Conservation (phyloP, 148 eudicot species). For the Nepenthes mirabilis region DNA sequence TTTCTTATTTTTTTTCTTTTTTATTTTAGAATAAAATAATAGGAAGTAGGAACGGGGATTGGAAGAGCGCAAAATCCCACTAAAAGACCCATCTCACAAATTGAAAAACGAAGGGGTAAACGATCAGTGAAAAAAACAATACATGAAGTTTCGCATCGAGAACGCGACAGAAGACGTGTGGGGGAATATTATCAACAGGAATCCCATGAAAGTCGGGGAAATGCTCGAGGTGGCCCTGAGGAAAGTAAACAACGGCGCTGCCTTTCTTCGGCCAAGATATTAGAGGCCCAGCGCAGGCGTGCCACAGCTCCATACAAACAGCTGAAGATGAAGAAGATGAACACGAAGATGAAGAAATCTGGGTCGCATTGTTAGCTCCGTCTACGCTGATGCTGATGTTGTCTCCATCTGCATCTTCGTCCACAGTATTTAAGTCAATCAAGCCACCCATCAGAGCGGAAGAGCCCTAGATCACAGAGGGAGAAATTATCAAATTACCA, state of each 20-base stretch:
- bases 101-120: neutral
- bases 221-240: constrained; percentile 80
- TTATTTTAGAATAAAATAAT: too few species aligned
- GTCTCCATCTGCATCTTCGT: constrained; percentile 44
- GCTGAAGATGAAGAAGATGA: constrained; percentile 19
- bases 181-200: constrained; percentile 23
- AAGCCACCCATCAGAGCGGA: constrained; percentile 46
- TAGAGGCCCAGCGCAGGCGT: constrained; percentile 91
- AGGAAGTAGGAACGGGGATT: too few species aligned
- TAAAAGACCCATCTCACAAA: neutral
- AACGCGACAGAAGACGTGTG: constrained; percentile 94
- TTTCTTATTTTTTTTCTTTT: too few species aligned
- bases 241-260: constrained; percentile 67
- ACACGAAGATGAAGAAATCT: constrained; percentile 17
- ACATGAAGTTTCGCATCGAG: constrained; percentile 94
- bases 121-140: neutral
- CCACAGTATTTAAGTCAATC: constrained; percentile 70
- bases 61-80: constrained; percentile 3
- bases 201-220: constrained; percentile 14
- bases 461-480: too few species aligned
- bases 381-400: constrained; percentile 5
- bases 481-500: neutral
- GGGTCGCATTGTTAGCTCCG: neutral
- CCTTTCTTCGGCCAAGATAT: constrained; percentile 78
- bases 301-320: constrained; percentile 98